Percentiles rank a stretch among this genome's conserved stretches.
These are phyloP conservation scores for Oryza glaberrima DNA, from an alignment of 176 grass and related monocot genomes.

Conservation along the genomic window DNA sequence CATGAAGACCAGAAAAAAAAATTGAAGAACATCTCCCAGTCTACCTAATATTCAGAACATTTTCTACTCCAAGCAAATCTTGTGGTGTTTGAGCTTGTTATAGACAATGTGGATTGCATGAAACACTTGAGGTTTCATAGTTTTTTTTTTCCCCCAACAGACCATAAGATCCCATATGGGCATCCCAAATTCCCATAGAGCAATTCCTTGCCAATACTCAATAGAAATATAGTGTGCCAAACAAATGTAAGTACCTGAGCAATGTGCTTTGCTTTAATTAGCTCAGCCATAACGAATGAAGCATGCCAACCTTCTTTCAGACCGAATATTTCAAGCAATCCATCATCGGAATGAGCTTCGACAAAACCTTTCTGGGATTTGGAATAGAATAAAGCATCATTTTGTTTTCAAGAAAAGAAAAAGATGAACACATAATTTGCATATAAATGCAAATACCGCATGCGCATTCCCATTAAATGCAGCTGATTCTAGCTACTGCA, in stretches of 20 bases:
- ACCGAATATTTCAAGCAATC: conserved; percentile 98
- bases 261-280: conserved; percentile 96
- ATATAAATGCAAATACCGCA: conserved; percentile 9
- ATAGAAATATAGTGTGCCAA: background rate
- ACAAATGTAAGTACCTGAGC: conserved; percentile 66
- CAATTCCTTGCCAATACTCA: background rate
- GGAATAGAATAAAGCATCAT: conserved; percentile 20
- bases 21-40: conserved; percentile 1
- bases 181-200: conserved; percentile 5
- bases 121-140: background rate
- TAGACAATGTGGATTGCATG: background rate
- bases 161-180: background rate
- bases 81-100: background rate
- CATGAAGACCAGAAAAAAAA: background rate
- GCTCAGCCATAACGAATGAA: conserved; percentile 89
- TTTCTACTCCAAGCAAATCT: background rate
- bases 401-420: background rate
- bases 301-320: conserved; percentile 99
- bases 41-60: background rate
- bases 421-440: background rate
- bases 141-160: background rate
- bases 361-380: conserved; percentile 74
- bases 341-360: conserved; percentile 89
- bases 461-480: background rate
- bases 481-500: background rate